Base-by-base conservation (phyloP, 306 rosid genomes). In the Malus sylvestris region DNA sequence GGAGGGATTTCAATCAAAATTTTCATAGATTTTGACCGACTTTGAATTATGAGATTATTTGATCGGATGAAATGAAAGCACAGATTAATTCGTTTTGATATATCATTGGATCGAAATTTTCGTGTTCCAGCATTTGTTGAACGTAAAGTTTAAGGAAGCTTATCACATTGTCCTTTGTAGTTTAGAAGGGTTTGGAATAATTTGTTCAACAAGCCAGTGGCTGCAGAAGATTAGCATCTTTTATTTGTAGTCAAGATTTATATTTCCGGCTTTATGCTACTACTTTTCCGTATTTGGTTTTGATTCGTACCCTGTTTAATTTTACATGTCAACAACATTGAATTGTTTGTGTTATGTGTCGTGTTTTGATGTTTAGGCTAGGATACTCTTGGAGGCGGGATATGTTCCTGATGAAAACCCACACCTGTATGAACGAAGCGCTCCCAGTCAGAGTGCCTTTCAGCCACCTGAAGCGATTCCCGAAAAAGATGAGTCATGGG, bases 311-410 rank as follows among this genome's bases (percentile, higher is more conserved):
- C 60, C 60, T 60, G 52, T 78, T 18, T 71, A 20, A 61, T 44
- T 29, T 22, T 42, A 44, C 61, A 19, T 33, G 4, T 67, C 18
- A 30, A 49, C 42, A 65, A 49, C 49, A 10, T 59, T 11, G 65
- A 49, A 20, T 40, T 30, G 8, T 65, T 44, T 11, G 51, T 71
- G 55, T 61, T 10, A 8, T 74, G 4, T 81, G 74, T 35, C 8
- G 40, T 35, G 40, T 61, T 33, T 58, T 42, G 66, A 73, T 71
- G 85, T 78, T 73, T 86, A 94, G 98, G 97, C 98, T 40, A 90
- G 98, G 88, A 84, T 94, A 69, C 90, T 92, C 11, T 22, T 86
- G 79, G 96, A 82, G 75, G 67, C 89, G 29, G 91, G 81, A 74
- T 84, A 73, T 84, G 83, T 75, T 75, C 85, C 84, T 78, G 63